Conservation (phyloP, 257 asterid species). For the Verbena officinalis region DNA sequence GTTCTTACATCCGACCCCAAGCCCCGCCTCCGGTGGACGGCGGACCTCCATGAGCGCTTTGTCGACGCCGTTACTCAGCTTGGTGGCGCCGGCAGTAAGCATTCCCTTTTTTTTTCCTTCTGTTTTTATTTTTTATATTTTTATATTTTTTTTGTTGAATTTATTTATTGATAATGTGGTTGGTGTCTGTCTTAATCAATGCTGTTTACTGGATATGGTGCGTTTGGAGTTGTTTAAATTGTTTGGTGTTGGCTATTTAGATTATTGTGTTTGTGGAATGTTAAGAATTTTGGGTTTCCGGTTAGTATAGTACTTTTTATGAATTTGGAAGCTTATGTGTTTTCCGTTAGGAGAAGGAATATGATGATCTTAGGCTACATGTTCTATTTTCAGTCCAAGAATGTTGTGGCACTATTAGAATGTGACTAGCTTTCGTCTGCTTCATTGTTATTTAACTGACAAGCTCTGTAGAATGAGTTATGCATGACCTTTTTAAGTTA, state of each 20-base stretch:
- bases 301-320: neutral
- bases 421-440: neutral
- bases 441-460: no score
- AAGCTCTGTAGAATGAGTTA: neutral
- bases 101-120: conserved; percentile 18
- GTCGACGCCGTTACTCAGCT: conserved; percentile 87
- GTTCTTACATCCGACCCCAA: conserved; percentile 79
- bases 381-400: neutral
- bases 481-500: neutral
- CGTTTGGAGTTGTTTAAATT: neutral
- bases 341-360: neutral
- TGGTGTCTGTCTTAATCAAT: neutral
- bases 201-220: no score
- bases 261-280: conserved; percentile 4
- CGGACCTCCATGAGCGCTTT: conserved; percentile 82
- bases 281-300: neutral
- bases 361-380: neutral
- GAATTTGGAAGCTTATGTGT: neutral
- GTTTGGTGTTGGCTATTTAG: neutral
- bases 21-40: conserved; percentile 86
- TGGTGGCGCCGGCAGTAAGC: conserved; percentile 79
- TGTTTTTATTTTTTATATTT: neutral
- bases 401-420: neutral
- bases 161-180: conserved; percentile 12
- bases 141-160: neutral